A percentile compares a stretch with the other conserved stretches of the same genome.
Conservation (phyloP, 371 early-diverging fungal genomes). For the Thermomucor indicae-seudaticae region DNA sequence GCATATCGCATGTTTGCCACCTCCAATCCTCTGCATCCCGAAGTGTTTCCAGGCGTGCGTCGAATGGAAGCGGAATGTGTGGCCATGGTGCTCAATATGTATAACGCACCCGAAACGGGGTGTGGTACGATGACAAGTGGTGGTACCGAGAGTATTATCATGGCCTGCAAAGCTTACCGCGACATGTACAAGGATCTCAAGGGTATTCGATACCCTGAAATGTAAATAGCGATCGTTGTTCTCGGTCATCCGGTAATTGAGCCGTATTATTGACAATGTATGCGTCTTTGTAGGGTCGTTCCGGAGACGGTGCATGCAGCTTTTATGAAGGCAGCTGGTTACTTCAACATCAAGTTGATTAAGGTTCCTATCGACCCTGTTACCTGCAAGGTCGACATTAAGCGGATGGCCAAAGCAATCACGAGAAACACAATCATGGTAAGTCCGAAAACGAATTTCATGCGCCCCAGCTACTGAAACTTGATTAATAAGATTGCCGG, state of each 20-base stretch:
- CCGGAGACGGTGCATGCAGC: conserved; percentile 93
- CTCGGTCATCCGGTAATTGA: neutral
- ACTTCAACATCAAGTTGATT: conserved; percentile 86
- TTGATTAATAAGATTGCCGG: conserved; percentile 65
- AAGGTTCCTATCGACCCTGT: conserved; percentile 81
- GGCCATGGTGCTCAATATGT: conserved; percentile 85
- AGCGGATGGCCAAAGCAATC: conserved; percentile 73
- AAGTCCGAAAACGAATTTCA: conserved; percentile 7
- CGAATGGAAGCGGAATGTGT: conserved; percentile 95
- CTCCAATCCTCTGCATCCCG: conserved; percentile 93
- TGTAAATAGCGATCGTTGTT: conserved; percentile 48
- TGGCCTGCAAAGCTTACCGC: conserved; percentile 90
- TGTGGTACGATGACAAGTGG: conserved; percentile 91
- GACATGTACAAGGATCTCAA: conserved; percentile 69
- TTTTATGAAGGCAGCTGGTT: conserved; percentile 91
- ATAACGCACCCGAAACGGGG: conserved; percentile 72
- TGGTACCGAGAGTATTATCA: conserved; percentile 92
- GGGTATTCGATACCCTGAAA: conserved; percentile 87
- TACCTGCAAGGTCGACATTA: conserved; percentile 74
- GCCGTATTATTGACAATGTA: neutral
- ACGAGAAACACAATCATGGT: conserved; percentile 88
- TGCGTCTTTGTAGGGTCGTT: conserved; percentile 56
- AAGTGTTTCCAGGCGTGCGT: conserved; percentile 93
- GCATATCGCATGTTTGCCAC: conserved; percentile 85
- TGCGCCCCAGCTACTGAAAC: neutral